Conservation (phyloP, 495 filamentous ascomycete genomes). For the Annulohypoxylon moriforme region DNA sequence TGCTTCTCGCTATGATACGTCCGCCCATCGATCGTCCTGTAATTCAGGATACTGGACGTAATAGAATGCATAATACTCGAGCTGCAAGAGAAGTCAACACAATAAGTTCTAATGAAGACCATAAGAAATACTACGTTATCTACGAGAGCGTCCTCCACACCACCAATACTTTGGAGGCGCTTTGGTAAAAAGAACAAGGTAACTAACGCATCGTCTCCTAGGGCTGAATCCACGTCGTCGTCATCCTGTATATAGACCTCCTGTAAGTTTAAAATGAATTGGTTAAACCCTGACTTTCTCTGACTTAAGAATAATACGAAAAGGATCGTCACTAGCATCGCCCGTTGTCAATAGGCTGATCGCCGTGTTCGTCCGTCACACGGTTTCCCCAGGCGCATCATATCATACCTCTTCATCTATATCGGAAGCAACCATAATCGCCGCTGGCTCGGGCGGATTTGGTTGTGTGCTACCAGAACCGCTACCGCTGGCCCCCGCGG, state of each 20-base stretch:
- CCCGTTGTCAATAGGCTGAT: constrained; percentile 11
- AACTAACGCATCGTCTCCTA: constrained; percentile 48
- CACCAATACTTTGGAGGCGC: neutral
- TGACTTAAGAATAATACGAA: constrained; percentile 1
- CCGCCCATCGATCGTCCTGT: constrained; percentile 56
- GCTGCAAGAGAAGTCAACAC: constrained; percentile 26
- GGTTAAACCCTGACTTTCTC: constrained; percentile 17
- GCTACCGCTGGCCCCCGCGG: constrained; percentile 20
- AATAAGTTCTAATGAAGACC: neutral
- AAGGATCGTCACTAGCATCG: constrained; percentile 2
- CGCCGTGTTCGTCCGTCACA: constrained; percentile 2
- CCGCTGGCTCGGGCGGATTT: constrained; percentile 23
- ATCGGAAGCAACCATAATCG: constrained; percentile 30
- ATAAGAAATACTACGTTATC: neutral
- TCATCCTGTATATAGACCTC: constrained; percentile 27
- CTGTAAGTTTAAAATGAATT: constrained; percentile 18
- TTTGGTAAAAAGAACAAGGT: neutral
- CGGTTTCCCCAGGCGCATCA: neutral
- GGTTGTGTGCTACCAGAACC: constrained; percentile 18
- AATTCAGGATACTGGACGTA: constrained; percentile 58
- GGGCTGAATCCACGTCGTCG: constrained; percentile 43
- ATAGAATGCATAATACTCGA: constrained; percentile 57
- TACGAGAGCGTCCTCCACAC: neutral
- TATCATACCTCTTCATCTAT: constrained; percentile 34
- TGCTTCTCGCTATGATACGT: constrained; percentile 53